A percentile compares a stretch with the other conserved stretches of the same genome.
Evolutionary conservation across 2,329 filamentous ascomycete species (phyloP).

Genomic region (Laburnicola sp.): DNA sequence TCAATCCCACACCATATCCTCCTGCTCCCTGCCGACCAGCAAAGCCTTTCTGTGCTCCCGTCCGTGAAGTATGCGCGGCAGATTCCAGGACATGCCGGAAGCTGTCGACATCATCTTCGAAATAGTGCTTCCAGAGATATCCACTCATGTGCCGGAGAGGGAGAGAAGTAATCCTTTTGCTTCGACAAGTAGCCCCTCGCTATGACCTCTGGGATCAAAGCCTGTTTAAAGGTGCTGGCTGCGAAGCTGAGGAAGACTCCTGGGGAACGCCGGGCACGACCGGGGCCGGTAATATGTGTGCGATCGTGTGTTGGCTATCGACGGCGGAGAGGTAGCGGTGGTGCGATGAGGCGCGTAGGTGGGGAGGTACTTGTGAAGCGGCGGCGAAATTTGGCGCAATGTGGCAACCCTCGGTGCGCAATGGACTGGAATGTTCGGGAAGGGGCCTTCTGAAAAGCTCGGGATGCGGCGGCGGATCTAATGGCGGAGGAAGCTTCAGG

Average conservation of each 20-base stretch:
- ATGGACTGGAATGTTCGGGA: slow-evolving; percentile 3
- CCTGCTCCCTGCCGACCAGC: slow-evolving; percentile 36
- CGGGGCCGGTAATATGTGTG: slow-evolving; percentile 28
- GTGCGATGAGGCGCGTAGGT: neutral
- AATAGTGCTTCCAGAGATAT: slow-evolving; percentile 93
- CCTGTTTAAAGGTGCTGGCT: slow-evolving; percentile 78
- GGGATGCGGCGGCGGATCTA: neutral
- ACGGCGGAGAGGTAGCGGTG: neutral
- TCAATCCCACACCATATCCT: slow-evolving; percentile 37
- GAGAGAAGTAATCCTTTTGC: slow-evolving; percentile 50
- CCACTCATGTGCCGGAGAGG: slow-evolving; percentile 76
- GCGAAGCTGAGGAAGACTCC: slow-evolving; percentile 55
- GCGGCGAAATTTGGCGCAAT: slow-evolving; percentile 9
- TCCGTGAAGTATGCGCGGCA: slow-evolving; percentile 62
- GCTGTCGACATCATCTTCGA: slow-evolving; percentile 95
- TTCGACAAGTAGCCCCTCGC: slow-evolving; percentile 75
- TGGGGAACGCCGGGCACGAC: slow-evolving; percentile 26
- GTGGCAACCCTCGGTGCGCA: slow-evolving; percentile 14
- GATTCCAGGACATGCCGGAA: slow-evolving; percentile 87
- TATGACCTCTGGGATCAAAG: slow-evolving; percentile 87
- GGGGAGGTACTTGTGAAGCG: slow-evolving; percentile 1
- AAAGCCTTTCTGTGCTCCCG: slow-evolving; percentile 56
- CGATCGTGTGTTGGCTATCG: slow-evolving; percentile 15
- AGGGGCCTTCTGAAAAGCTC: neutral
- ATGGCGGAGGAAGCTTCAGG: neutral